A percentile compares a stretch with the other conserved stretches of the same genome.
Evolutionary conservation across 1,284 basidiomycete species (phyloP).

Genomic region (Vanrija sp.): DNA sequence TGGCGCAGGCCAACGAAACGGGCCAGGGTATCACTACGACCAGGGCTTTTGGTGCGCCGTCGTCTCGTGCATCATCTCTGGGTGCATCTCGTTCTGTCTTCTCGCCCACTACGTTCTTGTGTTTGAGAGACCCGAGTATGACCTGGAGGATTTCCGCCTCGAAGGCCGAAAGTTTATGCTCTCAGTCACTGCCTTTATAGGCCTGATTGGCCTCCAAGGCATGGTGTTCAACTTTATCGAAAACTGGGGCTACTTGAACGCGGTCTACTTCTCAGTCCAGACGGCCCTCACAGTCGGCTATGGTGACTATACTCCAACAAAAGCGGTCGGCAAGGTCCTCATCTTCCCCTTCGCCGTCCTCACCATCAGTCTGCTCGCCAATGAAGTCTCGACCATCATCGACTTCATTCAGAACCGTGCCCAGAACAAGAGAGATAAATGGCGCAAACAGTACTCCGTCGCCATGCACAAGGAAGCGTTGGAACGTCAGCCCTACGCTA

Average conservation of each 20-base stretch:
- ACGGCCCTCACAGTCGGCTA: slow-evolving; percentile 46
- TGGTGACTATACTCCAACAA: slow-evolving; percentile 40
- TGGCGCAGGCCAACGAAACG: slow-evolving; percentile 27
- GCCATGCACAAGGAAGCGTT: slow-evolving; percentile 37
- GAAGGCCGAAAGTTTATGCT: slow-evolving; percentile 50
- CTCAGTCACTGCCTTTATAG: slow-evolving; percentile 46
- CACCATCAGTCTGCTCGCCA: slow-evolving; percentile 49
- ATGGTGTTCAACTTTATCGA: slow-evolving; percentile 42
- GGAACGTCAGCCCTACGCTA: slow-evolving; percentile 27
- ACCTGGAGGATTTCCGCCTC: slow-evolving; percentile 33
- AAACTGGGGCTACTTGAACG: slow-evolving; percentile 43
- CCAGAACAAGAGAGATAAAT: slow-evolving; percentile 34
- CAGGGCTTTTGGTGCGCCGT: slow-evolving; percentile 53
- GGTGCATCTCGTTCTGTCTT: slow-evolving; percentile 44
- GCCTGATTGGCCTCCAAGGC: slow-evolving; percentile 42
- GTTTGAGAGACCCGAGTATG: slow-evolving; percentile 19
- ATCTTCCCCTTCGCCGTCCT: slow-evolving; percentile 49
- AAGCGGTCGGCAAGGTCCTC: slow-evolving; percentile 41
- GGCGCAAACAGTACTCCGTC: slow-evolving; percentile 40
- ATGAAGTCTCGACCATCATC: slow-evolving; percentile 49
- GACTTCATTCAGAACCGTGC: slow-evolving; percentile 38
- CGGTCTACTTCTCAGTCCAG: slow-evolving; percentile 32
- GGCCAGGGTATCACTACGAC: slow-evolving; percentile 34
- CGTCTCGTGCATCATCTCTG: slow-evolving; percentile 44
- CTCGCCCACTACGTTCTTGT: slow-evolving; percentile 46